Percentiles rank a stretch among this genome's conserved stretches.
Evolutionary conservation across 2,329 filamentous ascomycete species (phyloP).

Genomic region (Scedosporium dehoogii): DNA sequence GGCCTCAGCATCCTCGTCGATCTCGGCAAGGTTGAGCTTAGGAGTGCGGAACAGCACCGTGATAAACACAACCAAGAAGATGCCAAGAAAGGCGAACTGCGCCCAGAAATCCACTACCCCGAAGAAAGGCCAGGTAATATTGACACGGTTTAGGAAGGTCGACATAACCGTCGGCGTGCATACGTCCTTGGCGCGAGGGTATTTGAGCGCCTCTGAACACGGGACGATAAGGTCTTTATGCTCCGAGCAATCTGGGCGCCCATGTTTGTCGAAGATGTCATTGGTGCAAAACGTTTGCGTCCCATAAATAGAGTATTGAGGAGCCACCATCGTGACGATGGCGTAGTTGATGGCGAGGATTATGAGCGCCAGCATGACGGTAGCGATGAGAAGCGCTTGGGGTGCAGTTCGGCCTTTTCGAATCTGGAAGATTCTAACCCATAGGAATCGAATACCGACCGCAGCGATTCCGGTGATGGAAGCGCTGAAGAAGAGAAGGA

Average conservation of each 20-base stretch:
- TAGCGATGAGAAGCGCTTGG: constrained; percentile 83
- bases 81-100: constrained; percentile 78
- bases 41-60: constrained; percentile 74
- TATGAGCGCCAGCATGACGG: constrained; percentile 82
- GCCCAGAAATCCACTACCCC: constrained; percentile 92
- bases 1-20: constrained; percentile 82
- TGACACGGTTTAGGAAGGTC: constrained; percentile 86
- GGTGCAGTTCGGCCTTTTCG: constrained; percentile 81
- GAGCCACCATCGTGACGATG: constrained; percentile 85
- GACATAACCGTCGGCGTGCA: constrained; percentile 89
- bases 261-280: constrained; percentile 46
- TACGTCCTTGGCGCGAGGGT: constrained; percentile 62
- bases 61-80: constrained; percentile 75
- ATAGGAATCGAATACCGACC: constrained; percentile 90
- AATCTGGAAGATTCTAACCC: constrained; percentile 88
- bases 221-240: constrained; percentile 63
- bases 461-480: constrained; percentile 78
- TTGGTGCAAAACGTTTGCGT: constrained; percentile 89
- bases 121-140: constrained; percentile 91
- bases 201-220: constrained; percentile 68
- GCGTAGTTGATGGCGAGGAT: constrained; percentile 89
- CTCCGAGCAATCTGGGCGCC: constrained; percentile 55
- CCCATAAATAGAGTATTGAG: constrained; percentile 89
- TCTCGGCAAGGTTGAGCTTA: constrained; percentile 60
- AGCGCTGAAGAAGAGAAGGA: constrained; percentile 80